Conservation (phyloP, 306 rosid species). For the Begonia masoniana region DNA sequence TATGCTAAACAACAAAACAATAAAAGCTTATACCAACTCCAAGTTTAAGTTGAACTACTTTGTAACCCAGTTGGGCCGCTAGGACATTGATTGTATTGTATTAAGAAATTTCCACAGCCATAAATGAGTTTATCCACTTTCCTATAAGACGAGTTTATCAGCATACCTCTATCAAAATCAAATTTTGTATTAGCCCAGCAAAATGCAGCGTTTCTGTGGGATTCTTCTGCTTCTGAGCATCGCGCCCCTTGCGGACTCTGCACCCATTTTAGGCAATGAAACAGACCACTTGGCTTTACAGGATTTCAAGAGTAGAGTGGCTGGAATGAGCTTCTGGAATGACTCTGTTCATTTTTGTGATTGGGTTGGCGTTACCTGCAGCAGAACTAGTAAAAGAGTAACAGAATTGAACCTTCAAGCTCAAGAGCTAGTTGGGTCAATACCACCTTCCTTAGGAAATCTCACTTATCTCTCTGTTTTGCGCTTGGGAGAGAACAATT, state of each 20-base stretch:
- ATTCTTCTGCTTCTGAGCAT: background rate
- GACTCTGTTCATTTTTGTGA: too few relatives aligned
- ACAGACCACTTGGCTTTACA: slow-evolving; percentile 18
- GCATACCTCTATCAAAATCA: too few relatives aligned
- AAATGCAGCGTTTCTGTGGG: background rate
- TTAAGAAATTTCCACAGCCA: too few relatives aligned
- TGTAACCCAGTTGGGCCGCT: too few relatives aligned
- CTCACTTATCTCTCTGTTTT: slow-evolving; percentile 22
- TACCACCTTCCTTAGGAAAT: slow-evolving; percentile 26
- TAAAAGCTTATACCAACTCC: too few relatives aligned
- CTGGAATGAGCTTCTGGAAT: too few relatives aligned
- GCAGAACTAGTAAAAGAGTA: slow-evolving; percentile 10
- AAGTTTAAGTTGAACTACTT: too few relatives aligned
- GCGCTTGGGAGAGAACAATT: too few relatives aligned
- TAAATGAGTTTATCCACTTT: background rate
- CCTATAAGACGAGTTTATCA: too few relatives aligned
- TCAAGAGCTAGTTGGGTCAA: slow-evolving; percentile 7
- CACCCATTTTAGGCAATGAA: slow-evolving; percentile 6
- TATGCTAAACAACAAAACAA: too few relatives aligned
- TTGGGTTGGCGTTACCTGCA: slow-evolving; percentile 27
- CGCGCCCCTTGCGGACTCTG: background rate
- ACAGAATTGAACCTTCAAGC: slow-evolving; percentile 12
- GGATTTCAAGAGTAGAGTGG: slow-evolving; percentile 17
- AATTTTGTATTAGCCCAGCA: too few relatives aligned
- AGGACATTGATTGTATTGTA: too few relatives aligned